Percentiles rank a stretch among this genome's conserved stretches.
These are phyloP conservation scores for Fimicolochytrium jonesii DNA, from an alignment of 192 early-diverging fungal species.

Conservation along the genomic window DNA sequence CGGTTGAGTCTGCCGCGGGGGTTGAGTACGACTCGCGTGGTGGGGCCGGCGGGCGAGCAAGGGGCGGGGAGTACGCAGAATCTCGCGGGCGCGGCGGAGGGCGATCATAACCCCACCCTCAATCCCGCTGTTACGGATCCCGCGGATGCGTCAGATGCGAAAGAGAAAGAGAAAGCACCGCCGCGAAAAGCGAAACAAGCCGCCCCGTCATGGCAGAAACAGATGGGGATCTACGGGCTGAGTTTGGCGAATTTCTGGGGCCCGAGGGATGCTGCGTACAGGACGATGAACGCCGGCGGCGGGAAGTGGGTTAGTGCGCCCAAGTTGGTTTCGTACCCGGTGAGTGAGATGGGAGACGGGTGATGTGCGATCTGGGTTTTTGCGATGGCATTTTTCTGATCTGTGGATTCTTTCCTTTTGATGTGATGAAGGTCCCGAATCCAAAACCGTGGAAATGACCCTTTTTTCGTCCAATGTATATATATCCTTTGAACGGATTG, in stretches of 20 bases:
- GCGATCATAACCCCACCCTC: too few species aligned
- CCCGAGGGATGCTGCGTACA: constrained; percentile 32
- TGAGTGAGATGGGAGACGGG: constrained; percentile 21
- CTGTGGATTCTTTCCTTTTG: background rate
- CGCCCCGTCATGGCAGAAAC: constrained; percentile 1
- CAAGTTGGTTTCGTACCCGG: constrained; percentile 37
- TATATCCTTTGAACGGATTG: too few species aligned
- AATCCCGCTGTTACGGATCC: too few species aligned
- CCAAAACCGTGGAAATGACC: constrained; percentile 40
- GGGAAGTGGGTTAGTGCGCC: background rate
- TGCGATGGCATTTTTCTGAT: too few species aligned
- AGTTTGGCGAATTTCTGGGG: constrained; percentile 42
- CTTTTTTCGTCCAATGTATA: too few species aligned
- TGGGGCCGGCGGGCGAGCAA: background rate
- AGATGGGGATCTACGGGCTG: constrained; percentile 38
- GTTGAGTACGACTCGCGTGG: constrained; percentile 1
- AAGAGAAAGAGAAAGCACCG: background rate
- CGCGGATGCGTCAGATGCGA: background rate
- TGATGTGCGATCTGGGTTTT: too few species aligned
- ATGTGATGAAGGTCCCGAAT: constrained; percentile 33
- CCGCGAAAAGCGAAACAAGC: background rate
- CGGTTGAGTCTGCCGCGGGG: constrained; percentile 14
- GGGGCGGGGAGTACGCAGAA: background rate
- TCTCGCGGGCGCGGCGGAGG: background rate
- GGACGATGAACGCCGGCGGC: constrained; percentile 16